These are phyloP conservation scores for Cordyceps militaris DNA, from an alignment of 2,329 filamentous ascomycete genomes.

Conservation along the genomic window DNA sequence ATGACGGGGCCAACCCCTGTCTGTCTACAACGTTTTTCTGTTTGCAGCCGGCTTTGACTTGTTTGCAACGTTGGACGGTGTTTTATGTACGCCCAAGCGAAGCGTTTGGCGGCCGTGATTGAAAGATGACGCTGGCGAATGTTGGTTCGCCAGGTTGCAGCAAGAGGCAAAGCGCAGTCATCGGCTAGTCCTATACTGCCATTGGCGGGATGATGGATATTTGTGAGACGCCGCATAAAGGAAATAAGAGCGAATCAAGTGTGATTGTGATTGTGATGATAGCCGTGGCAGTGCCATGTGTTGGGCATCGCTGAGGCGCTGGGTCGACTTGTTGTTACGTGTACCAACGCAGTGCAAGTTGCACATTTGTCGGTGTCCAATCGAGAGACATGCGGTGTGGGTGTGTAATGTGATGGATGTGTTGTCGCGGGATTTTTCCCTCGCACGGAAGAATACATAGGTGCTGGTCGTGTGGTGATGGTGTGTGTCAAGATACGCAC, in stretches of 20 bases:
- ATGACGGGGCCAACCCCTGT: background rate
- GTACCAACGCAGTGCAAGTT: background rate
- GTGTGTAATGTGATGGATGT: slow-evolving; percentile 5
- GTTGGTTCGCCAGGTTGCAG: too few relatives aligned
- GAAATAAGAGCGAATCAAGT: background rate
- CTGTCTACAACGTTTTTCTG: background rate
- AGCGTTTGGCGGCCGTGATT: background rate
- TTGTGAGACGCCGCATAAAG: background rate
- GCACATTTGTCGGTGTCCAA: slow-evolving; percentile 6
- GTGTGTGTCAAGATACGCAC: background rate
- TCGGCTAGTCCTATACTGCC: background rate
- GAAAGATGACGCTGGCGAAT: background rate
- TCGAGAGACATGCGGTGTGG: slow-evolving; percentile 1
- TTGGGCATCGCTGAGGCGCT: background rate
- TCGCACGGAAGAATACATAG: background rate
- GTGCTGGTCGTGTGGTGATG: background rate
- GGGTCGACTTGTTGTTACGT: background rate
- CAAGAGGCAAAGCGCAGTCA: background rate
- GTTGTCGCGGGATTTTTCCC: slow-evolving; percentile 2
- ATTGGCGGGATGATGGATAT: background rate
- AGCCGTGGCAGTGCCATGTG: background rate
- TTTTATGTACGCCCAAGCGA: background rate
- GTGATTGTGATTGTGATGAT: slow-evolving; percentile 7
- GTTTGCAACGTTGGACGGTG: background rate
- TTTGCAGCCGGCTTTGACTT: background rate